These are phyloP conservation scores for Wickerhamomyces pijperi DNA, from an alignment of 805 yeast species.

Conservation along the genomic window DNA sequence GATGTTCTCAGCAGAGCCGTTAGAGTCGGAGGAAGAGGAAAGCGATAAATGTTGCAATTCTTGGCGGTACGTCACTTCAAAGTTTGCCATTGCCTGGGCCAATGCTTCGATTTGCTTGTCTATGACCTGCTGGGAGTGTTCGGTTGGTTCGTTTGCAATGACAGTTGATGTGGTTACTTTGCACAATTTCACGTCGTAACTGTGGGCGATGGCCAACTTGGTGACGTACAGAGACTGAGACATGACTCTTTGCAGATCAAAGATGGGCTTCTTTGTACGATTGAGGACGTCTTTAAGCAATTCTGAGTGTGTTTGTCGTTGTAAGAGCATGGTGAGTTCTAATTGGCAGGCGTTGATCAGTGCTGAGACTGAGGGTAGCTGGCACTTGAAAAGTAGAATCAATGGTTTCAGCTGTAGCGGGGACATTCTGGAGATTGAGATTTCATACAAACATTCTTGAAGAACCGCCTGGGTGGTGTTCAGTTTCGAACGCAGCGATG, in stretches of 20 bases:
- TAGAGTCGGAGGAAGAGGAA: too few species aligned
- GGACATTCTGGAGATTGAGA: constrained; percentile 34
- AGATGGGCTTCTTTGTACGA: constrained; percentile 22
- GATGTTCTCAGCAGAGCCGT: too few species aligned
- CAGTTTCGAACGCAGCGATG: constrained; percentile 22
- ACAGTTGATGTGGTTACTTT: constrained; percentile 4
- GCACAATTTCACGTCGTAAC: constrained; percentile 26
- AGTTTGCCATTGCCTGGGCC: constrained; percentile 21
- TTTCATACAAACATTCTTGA: constrained; percentile 37
- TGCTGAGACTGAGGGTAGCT: constrained; percentile 27
- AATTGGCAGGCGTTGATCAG: constrained; percentile 37
- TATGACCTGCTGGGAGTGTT: neutral
- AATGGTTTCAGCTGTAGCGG: constrained; percentile 29
- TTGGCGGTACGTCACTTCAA: constrained; percentile 24
- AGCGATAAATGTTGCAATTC: constrained; percentile 7
- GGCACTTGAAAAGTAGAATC: constrained; percentile 21
- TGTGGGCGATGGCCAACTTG: constrained; percentile 24
- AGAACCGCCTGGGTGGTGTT: constrained; percentile 26
- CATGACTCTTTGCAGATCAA: constrained; percentile 22
- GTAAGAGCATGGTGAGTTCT: constrained; percentile 24
- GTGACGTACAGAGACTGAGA: constrained; percentile 23
- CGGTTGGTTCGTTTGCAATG: constrained; percentile 4
- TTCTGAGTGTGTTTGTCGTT: constrained; percentile 16
- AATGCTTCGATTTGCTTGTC: constrained; percentile 16
- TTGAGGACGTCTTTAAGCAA: constrained; percentile 21